Base-by-base conservation (phyloP, 2,329 filamentous ascomycete genomes). In the Microcera coccophila region DNA sequence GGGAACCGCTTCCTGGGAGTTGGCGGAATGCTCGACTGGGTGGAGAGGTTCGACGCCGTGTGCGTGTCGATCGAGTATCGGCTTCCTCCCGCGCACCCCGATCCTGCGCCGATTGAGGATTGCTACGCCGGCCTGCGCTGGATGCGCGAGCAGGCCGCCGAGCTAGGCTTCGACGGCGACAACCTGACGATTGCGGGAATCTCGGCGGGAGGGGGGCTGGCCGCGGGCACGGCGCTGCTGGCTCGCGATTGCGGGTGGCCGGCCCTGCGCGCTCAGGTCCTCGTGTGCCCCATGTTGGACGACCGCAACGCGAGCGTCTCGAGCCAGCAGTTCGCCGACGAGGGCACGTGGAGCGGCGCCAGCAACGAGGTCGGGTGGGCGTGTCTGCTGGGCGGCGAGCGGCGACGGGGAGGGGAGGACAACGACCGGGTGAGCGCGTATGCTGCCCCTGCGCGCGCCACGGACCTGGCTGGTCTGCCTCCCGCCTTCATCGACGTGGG, bases 311-410 rank as follows among this genome's bases (percentile, higher is more conserved):
- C n/a, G 1, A 34, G 40, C 8, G 20, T 37, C 1, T 4, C 46
- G 42, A 3, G 28, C 43, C 0, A 36, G 53, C 8, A 29, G 55
- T 3, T 43, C 45, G 9, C 20, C 54, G 3, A 22, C 19, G n/a
- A n/a, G n/a, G n/a, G n/a, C 3, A 43, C 44, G 1, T 57, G 54
- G 52, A 42, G 26, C 1, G 32, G 28, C 2, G 20, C 29, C 1
- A 34, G 42, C 10, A 54, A 53, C 20, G 22, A 35, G 1, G 17
- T 54, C 1, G 45, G 32, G 0, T 57, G 54, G 54, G 37, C 22
- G 4, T 46, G 50, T 3, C 56, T 56, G n/a, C n/a, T 57, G 9
- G 54, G 52, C 8, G 36, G 51, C 17, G 50, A 54, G 52, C 8
- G 36, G 51, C 17, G 50, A 54, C 14, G 52, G 42, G 15, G 50